Base-by-base conservation (phyloP, 768 basidiomycete genomes). In the Gloeophyllum trabeum region DNA sequence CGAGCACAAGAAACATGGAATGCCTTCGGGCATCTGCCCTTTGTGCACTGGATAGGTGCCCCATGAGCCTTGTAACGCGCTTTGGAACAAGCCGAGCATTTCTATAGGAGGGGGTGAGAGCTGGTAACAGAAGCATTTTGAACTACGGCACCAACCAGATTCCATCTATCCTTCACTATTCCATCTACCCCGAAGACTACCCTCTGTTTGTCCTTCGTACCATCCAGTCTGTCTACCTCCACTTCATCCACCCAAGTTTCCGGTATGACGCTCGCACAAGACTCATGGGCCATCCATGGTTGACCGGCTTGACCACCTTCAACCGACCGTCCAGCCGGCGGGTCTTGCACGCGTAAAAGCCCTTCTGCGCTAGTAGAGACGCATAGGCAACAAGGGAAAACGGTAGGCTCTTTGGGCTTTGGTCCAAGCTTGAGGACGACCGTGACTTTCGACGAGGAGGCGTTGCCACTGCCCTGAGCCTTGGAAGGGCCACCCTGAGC, bases 1-100 rank as follows among this genome's bases (percentile, higher is more conserved):
- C 70, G 64, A 0, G 96, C 94, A 58, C 96, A 99, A 3, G 80
- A 82, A 22, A 96, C 83, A 54, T 98, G 94, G 63, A 90, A 96
- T 0, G 93, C 87, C 55, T 85, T 87, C 7, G 86, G 71, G 52
- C 93, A 97, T 62, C 92, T 94, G 35, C 91, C 92, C 59, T 87
- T 89, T 13, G 88, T 87, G 56, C 93, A 97, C 55, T 97, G 93
- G 20, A 96, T 79, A 20, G 82, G 83, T 1, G 83, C 86, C 14
- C 83, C 88, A 46, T 87, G 88, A 0, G 63, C 65, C 52, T 81
- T 86, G 7, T 66, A 59, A 24, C 70, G 69, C 34, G 63, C 70
- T 57, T 80, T 88, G n/a, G 71, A 67, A 56, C 93, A 97, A 0
- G 79, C 75, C 5, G 79, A 73, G 58, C 94, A 99, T 83, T 94